These are phyloP conservation scores for Cercospora canescens DNA, from an alignment of 2,329 filamentous ascomycete species.

Conservation along the genomic window DNA sequence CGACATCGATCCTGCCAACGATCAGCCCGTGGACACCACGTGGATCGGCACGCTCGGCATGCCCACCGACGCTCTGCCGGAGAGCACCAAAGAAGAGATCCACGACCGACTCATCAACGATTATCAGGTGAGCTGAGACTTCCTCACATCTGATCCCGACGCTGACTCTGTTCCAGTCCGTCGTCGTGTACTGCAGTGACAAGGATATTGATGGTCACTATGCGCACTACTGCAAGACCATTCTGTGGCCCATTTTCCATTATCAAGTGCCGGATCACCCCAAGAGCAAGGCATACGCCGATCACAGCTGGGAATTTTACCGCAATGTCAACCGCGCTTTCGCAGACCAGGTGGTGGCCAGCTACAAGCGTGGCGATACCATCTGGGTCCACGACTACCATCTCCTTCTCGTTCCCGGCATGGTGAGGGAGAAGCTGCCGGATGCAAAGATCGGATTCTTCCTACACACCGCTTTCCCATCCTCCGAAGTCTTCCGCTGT, in stretches of 20 bases:
- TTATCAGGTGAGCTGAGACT: conserved; percentile 16
- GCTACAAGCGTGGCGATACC: conserved; percentile 90
- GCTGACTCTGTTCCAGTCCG: conserved; percentile 60
- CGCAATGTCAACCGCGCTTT: conserved; percentile 90
- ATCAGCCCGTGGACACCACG: conserved; percentile 72
- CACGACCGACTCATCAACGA: conserved; percentile 78
- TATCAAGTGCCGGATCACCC: conserved; percentile 98
- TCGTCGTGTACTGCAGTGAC: conserved; percentile 84
- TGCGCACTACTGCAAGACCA: conserved; percentile 94
- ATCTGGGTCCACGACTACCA: conserved; percentile 98
- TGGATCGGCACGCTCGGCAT: conserved; percentile 93
- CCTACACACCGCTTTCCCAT: conserved; percentile 91
- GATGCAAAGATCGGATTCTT: conserved; percentile 97
- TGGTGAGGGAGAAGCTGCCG: conserved; percentile 86
- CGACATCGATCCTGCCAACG: conserved; percentile 44
- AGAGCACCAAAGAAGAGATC: conserved; percentile 78
- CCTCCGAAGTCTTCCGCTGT: conserved; percentile 93
- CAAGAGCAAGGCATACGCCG: conserved; percentile 96
- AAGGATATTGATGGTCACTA: conserved; percentile 95
- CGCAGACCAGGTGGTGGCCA: conserved; percentile 83
- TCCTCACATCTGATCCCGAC: background rate
- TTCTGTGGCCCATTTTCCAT: conserved; percentile 96
- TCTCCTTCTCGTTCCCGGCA: conserved; percentile 79
- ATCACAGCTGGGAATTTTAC: conserved; percentile 85
- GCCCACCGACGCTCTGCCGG: conserved; percentile 81